Evolutionary conservation across 257 asterid genomes (phyloP).

Genomic region (Solanum pinnatisectum): DNA sequence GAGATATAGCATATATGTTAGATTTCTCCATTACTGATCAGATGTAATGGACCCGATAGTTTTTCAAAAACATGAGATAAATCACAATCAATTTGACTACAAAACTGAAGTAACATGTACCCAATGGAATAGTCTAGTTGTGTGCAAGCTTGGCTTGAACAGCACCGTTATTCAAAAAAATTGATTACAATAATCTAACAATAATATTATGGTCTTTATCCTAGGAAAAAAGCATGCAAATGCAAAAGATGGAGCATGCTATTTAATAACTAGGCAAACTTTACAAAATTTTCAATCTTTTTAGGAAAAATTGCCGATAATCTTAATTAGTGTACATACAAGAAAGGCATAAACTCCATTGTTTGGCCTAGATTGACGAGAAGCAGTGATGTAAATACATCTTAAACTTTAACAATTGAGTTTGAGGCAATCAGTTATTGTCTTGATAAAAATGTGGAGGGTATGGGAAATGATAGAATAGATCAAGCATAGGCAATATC

Average conservation of each 20-base stretch:
- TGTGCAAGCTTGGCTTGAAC: not conserved
- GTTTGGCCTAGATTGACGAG: not conserved
- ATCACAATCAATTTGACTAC: not conserved
- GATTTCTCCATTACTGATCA: not conserved
- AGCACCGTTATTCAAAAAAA: not conserved
- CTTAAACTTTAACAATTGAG: not conserved
- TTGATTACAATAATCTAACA: not conserved
- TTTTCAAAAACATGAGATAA: not conserved
- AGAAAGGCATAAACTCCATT: not conserved
- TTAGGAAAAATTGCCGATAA: not conserved
- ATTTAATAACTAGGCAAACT: not conserved
- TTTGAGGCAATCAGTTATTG: not conserved
- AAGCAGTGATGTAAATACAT: not conserved
- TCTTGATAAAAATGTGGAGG: not conserved
- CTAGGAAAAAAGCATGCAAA: not conserved
- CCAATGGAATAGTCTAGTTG: not conserved
- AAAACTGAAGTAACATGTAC: not conserved
- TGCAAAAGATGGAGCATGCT: not conserved
- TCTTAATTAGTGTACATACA: not conserved
- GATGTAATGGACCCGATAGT: not conserved
- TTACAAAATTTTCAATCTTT: not conserved
- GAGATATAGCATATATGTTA: not conserved
- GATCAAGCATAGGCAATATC: not conserved
- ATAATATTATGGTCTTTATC: not conserved
- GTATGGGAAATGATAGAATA: not conserved